These are phyloP conservation scores for Somion occarium DNA, from an alignment of 1,284 basidiomycete species.

Conservation along the genomic window DNA sequence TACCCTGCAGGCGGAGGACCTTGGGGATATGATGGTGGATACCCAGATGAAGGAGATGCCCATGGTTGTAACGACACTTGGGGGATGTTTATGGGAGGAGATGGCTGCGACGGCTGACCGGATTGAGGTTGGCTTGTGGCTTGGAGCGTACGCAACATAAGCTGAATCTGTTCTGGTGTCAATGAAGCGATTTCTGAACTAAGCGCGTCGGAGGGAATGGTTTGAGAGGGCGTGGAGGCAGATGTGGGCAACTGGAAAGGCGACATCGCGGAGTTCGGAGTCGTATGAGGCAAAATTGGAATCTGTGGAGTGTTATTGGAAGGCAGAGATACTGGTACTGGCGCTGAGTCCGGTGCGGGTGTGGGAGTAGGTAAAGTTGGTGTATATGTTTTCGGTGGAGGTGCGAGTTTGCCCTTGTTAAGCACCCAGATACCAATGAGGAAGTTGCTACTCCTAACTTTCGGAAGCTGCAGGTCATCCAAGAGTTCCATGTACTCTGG, in stretches of 20 bases:
- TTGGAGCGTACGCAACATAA: slow-evolving; percentile 44
- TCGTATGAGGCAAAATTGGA: not conserved
- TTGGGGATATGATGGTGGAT: slow-evolving; percentile 4
- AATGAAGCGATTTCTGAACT: slow-evolving; percentile 50
- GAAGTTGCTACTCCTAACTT: slow-evolving; percentile 54
- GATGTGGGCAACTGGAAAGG: not conserved
- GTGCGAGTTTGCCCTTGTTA: slow-evolving; percentile 64
- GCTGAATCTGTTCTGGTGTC: slow-evolving; percentile 58
- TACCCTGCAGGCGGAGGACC: slow-evolving; percentile 10
- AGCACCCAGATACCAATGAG: slow-evolving; percentile 83
- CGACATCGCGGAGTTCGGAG: slow-evolving; percentile 3
- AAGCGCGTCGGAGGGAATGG: slow-evolving; percentile 11
- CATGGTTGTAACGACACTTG: not conserved
- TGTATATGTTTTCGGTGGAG: slow-evolving; percentile 28
- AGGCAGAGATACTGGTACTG: slow-evolving; percentile 4
- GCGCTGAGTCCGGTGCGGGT: slow-evolving; percentile 5
- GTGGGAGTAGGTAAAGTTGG: slow-evolving; percentile 21
- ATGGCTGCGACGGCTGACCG: slow-evolving; percentile 15
- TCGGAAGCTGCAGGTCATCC: slow-evolving; percentile 73
- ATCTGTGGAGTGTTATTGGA: slow-evolving; percentile 9
- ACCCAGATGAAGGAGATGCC: slow-evolving; percentile 6
- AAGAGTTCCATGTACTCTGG: slow-evolving; percentile 87
- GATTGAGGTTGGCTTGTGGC: slow-evolving; percentile 5
- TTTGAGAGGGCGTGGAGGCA: no score
- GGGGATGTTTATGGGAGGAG: slow-evolving; percentile 10